Evolutionary conservation across 495 filamentous ascomycete genomes (phyloP), one percentile per base, ranked within the genome.

Genomic region (Pyronema omphalodes): DNA sequence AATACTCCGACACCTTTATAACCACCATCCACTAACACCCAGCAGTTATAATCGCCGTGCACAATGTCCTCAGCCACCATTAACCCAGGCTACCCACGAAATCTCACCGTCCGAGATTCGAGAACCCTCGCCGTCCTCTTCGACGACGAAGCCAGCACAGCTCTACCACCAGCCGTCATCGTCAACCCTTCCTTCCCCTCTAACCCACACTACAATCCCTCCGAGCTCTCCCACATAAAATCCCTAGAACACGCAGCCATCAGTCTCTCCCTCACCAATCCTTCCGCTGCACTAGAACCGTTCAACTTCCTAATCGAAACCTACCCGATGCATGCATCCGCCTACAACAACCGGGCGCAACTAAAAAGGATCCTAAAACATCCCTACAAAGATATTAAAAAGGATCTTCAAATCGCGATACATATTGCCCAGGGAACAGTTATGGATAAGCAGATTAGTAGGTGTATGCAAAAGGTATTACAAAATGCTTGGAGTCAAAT

Each of bases 271-370:
- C 58, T 60, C 7, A 47, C 59, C 1, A 40, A 54, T 7, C 53
- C 40, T 47, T 55, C 43, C 17, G 37, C 17, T 5, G 62, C 62
- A 8, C 56, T 46, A 3, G 6, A 18, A 0, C 12, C 57, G 12
- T 69, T 91, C 3, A 70, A 71, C 15, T 54, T 66, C 7, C 67
- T 93, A 1, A 73, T 87, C 36, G 56, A 57, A 3, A 59, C 74
- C 14, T 60, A 81, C 48, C 84, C 82, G 1, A 68, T 67, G 6
- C 93, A 91, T 60, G 83, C 86, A 1, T 79, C 80, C 44, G 82
- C 77, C 0, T 76, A 78, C 56, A 82, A 82, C 56, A 93, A 94
- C 64, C 74, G 83, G 43, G 86, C 84, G 4, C 86, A 91, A 58
- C 74, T 79, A 11, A 58, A 78, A 0, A 73, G 86, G 6, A 68